phyloP scores from a whole-genome alignment of 1,139 yeast species.

The Nakaseomyces glabratus region DNA sequence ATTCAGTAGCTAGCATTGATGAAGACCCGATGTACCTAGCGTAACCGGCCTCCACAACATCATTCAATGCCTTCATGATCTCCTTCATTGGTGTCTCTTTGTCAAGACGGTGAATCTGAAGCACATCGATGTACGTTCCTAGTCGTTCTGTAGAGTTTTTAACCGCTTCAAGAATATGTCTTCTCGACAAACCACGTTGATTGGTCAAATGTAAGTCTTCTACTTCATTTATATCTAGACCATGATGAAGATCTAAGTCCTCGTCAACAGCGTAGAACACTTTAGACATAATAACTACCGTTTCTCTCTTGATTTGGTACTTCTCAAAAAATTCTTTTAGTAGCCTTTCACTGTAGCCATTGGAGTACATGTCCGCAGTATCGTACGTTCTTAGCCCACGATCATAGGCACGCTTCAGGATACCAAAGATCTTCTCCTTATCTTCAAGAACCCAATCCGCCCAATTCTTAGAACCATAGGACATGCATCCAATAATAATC shows the following conservation, averaged over 20 bases:
- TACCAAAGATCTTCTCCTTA: conserved; percentile 28
- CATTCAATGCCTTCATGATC: conserved; percentile 42
- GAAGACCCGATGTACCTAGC: conserved; percentile 45
- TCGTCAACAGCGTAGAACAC: conserved; percentile 25
- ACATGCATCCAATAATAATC: conserved; percentile 43
- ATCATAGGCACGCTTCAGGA: conserved; percentile 38
- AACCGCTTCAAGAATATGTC: conserved; percentile 42
- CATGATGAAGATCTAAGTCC: conserved; percentile 9
- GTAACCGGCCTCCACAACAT: conserved; percentile 37
- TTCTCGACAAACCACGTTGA: conserved; percentile 37
- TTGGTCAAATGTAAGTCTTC: conserved; percentile 23
- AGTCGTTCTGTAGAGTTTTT: conserved; percentile 36
- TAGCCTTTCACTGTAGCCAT: conserved; percentile 34
- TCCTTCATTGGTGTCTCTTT: conserved; percentile 37
- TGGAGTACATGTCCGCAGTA: conserved; percentile 37
- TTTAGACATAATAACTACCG: conserved; percentile 37
- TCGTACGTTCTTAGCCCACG: conserved; percentile 40
- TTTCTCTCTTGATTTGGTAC: conserved; percentile 33
- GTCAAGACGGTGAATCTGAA: conserved; percentile 43
- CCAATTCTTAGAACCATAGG: conserved; percentile 38
- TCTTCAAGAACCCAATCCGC: conserved; percentile 37
- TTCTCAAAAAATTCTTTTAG: conserved; percentile 35
- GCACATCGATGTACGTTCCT: conserved; percentile 43
- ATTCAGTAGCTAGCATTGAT: conserved; percentile 39
- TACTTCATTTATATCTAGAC: conserved; percentile 9